phyloP scores from a whole-genome alignment of 2,329 filamentous ascomycete genomes.

The Fusarium annulatum region DNA sequence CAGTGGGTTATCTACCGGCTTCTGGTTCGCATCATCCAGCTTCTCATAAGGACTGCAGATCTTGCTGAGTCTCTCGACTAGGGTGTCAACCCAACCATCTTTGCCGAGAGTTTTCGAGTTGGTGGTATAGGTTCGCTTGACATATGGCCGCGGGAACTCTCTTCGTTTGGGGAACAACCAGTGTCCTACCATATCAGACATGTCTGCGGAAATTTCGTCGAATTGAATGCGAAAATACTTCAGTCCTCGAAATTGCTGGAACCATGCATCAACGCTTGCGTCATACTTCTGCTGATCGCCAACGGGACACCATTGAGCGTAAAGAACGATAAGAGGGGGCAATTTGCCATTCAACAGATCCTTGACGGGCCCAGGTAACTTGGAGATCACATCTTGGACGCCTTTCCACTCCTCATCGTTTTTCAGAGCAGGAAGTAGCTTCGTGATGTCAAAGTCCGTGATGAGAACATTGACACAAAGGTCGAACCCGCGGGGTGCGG shows the following conservation, averaged over 20 bases:
- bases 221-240: not conserved
- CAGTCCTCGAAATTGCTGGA: not conserved
- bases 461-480: not conserved
- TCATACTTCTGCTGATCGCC: not conserved
- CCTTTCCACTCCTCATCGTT: not conserved
- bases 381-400: no score
- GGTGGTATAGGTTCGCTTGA: not conserved
- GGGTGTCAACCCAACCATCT: not conserved
- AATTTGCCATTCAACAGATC: fast-evolving
- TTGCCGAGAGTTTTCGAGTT: not conserved
- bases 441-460: not conserved
- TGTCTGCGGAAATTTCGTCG: fast-evolving
- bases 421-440: not conserved
- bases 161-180: not conserved
- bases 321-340: not conserved
- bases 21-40: not conserved
- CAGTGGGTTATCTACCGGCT: fast-evolving
- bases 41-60: not conserved
- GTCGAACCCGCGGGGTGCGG: not conserved
- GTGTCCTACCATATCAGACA: not conserved
- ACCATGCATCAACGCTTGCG: not conserved
- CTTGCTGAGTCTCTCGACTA: fast-evolving
- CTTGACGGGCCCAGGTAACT: not conserved
- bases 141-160: not conserved
- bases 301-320: not conserved